Evolutionary conservation across 2,329 filamentous ascomycete species (phyloP).

Genomic region (Ceratocystiopsis minuta): DNA sequence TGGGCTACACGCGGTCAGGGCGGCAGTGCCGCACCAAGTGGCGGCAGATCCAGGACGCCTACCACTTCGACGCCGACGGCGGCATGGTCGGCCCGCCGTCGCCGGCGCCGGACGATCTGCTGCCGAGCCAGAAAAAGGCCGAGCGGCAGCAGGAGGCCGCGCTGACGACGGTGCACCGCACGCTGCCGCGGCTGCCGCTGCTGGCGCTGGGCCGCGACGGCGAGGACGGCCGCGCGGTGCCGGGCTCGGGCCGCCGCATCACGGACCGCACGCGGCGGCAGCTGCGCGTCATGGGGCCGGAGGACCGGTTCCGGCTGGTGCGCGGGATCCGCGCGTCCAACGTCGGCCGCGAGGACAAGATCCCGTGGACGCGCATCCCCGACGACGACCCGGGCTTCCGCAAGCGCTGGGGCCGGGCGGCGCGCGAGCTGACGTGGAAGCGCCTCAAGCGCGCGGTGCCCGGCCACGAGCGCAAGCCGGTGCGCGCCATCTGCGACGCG

Average conservation of each 20-base stretch:
- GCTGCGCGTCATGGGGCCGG: conserved; percentile 22
- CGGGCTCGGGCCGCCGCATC: conserved; percentile 21
- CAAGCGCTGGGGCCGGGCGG: conserved; percentile 5
- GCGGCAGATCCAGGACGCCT: conserved; percentile 20
- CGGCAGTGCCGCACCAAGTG: conserved; percentile 54
- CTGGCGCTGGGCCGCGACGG: conserved; percentile 10
- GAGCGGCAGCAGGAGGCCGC: not conserved
- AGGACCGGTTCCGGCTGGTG: conserved; percentile 27
- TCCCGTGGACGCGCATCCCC: conserved; percentile 28
- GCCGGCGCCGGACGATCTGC: not conserved
- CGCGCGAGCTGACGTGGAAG: conserved; percentile 10
- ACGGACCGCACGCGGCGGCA: conserved; percentile 23
- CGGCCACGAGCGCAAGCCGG: conserved; percentile 5
- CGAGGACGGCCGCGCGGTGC: conserved; percentile 8
- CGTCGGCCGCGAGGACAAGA: conserved; percentile 24
- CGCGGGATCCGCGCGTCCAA: conserved; percentile 24
- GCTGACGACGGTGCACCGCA: not conserved
- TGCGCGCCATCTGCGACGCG: conserved; percentile 5
- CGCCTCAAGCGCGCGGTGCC: conserved; percentile 9
- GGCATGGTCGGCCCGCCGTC: conserved; percentile 5
- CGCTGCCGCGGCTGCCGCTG: not conserved
- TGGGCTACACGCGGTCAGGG: conserved; percentile 43
- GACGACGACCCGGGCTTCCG: conserved; percentile 3
- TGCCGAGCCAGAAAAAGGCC: not conserved
- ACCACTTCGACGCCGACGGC: conserved; percentile 6